Evolutionary conservation across 495 filamentous ascomycete species (phyloP), one percentile per base, ranked within the genome.

Genomic region (Lasiosphaeriaceae sp.): DNA sequence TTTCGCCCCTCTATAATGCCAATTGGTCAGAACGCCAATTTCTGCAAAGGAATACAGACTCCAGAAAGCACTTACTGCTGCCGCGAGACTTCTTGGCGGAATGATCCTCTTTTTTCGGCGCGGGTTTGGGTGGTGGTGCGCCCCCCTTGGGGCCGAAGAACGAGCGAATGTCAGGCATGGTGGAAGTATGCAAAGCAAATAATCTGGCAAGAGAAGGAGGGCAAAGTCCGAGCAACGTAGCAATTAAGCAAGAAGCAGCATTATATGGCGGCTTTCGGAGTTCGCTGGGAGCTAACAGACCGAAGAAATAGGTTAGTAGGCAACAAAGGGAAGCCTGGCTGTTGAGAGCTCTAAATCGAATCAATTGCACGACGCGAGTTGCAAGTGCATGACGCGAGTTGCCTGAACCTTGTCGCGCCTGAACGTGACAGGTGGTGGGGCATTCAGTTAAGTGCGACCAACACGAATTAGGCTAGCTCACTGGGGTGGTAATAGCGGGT

Each of bases 141-240:
- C 75, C 75, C 17, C 77, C 80, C 62, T 83, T 86, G 31, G 83
- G 80, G 16, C 83, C 83, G 71, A 96, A 94, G 65, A 93, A 96
- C 61, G 73, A 86, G 50, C 90, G 77, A 57, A 95, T 95, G 76
- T 95, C 90, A 57, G 89, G 82, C 88, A 90, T 92, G 37, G 39
- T 60, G 60, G 45, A 35, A 56, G 21, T 43, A 4, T 31, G 26
- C 26, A 3, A 31, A 31, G 22, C 14, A 52, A 26, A 26, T 6
- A 45, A 45, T 12, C 29, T 24, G 44, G 17, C 22, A 53, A 29
- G n/a, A n/a, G n/a, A n/a, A n/a, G n/a, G n/a, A n/a, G 44, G 44
- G 11, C 46, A 20, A 44, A 47, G 12, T 11, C 35, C 12, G 26
- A 51, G 49, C 34, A 51, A 39, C 24, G 16, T 17, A 19, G 44